phyloP scores from a whole-genome alignment of 306 rosid genomes.

The Pyrus communis region DNA sequence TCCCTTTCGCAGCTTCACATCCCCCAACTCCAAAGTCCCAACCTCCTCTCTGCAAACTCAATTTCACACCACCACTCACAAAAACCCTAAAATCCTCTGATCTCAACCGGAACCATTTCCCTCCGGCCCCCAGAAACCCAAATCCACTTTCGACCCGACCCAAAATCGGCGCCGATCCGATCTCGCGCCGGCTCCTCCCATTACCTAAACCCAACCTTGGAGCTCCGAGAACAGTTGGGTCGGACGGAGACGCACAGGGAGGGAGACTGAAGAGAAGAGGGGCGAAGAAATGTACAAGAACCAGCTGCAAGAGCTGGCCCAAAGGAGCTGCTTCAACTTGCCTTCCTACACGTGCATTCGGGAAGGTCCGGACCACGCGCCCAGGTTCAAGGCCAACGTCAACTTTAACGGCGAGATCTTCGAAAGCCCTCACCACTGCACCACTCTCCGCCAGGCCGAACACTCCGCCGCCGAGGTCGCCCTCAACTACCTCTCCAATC shows the following conservation, averaged over 20 bases:
- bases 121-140: conserved; percentile 2
- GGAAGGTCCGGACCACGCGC: conserved; percentile 99
- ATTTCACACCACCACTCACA: conserved; percentile 8
- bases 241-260: not conserved
- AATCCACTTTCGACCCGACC: conserved; percentile 5
- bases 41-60: not conserved
- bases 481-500: conserved; percentile 74
- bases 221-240: not conserved
- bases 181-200: conserved; percentile 30
- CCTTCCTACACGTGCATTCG: conserved; percentile 89
- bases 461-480: conserved; percentile 99
- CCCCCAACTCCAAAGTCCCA: conserved; percentile 9
- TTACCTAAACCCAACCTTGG: not conserved
- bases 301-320: conserved; percentile 99
- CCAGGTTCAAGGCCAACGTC: conserved; percentile 88
- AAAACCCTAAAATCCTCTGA: conserved; percentile 28
- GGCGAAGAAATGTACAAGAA: conserved; percentile 91
- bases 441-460: conserved; percentile 94
- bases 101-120: conserved; percentile 15
- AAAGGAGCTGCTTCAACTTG: conserved; percentile 94
- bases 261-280: not conserved
- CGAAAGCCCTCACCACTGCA: conserved; percentile 78
- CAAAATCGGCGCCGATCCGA: conserved; percentile 38
- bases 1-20: conserved; percentile 13
- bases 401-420: conserved; percentile 96